A percentile compares a stretch with the other conserved stretches of the same genome.
Evolutionary conservation across 352 stramenopile genomes (phyloP).

Genomic region (Globisporangium echinulatum): DNA sequence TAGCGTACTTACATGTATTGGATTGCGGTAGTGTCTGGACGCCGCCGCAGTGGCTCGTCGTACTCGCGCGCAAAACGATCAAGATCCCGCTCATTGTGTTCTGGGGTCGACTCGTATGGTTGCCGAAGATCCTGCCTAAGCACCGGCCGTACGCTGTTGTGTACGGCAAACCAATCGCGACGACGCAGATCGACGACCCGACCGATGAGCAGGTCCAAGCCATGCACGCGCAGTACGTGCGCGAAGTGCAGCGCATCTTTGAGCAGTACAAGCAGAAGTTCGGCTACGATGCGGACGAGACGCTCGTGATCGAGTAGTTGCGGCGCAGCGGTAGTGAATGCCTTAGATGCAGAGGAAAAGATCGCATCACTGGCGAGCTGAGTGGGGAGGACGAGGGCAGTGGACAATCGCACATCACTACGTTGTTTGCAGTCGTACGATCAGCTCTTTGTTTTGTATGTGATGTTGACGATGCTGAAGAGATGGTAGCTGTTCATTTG

Average conservation of each 20-base stretch:
- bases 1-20: too few species aligned
- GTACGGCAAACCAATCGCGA: conserved; percentile 63
- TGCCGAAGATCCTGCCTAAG: conserved; percentile 27
- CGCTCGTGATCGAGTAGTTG: conserved; percentile 49
- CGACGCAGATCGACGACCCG: conserved; percentile 44
- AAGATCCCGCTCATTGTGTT: conserved; percentile 76
- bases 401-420: too few species aligned
- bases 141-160: conserved; percentile 62
- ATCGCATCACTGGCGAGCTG: too few species aligned
- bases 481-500: too few species aligned
- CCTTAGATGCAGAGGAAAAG: too few species aligned
- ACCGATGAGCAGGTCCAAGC: conserved; percentile 48
- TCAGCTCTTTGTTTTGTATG: too few species aligned
- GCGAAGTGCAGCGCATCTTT: conserved; percentile 58
- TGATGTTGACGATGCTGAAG: too few species aligned
- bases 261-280: conserved; percentile 64
- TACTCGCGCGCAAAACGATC: conserved; percentile 61
- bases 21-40: conserved; percentile 46
- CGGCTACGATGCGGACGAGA: conserved; percentile 72
- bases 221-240: conserved; percentile 53
- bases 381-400: too few species aligned
- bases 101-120: conserved; percentile 76
- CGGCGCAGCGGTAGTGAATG: too few species aligned
- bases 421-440: too few species aligned
- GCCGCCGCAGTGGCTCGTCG: conserved; percentile 46